Evolutionary conservation across 768 basidiomycete species (phyloP).

Genomic region (Phanerodontia chrysosporium): DNA sequence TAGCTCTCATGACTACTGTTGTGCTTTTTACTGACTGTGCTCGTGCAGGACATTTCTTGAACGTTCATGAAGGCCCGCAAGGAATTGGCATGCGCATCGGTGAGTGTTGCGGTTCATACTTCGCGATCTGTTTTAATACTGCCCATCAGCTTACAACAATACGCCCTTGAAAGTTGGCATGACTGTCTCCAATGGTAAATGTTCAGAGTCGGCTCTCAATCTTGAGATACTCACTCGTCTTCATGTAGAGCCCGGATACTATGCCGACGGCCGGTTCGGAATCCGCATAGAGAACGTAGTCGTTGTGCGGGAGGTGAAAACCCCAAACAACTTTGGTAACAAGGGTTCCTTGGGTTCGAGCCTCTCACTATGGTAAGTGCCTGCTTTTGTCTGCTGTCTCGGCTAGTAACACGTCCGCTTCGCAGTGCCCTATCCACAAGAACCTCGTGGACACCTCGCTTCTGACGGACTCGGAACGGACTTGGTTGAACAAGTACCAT

Average conservation of each 20-base stretch:
- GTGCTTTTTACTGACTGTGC: not conserved
- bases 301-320: conserved; percentile 66
- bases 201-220: not conserved
- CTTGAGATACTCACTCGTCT: not conserved
- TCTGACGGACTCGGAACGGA: conserved; percentile 61
- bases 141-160: conserved; percentile 54
- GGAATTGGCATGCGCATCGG: conserved; percentile 54
- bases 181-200: conserved; percentile 79
- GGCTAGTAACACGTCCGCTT: not conserved
- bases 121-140: not conserved
- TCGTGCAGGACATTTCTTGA: conserved; percentile 66
- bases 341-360: conserved; percentile 87
- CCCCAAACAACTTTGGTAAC: conserved; percentile 73
- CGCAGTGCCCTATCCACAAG: conserved; percentile 80
- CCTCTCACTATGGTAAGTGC: conserved; percentile 72
- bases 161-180: conserved; percentile 76
- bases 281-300: conserved; percentile 92
- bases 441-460: conserved; percentile 67
- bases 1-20: not conserved
- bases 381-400: not conserved
- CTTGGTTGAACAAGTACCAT: conserved; percentile 87
- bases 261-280: conserved; percentile 85
- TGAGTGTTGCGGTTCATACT: conserved; percentile 15
- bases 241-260: conserved; percentile 81
- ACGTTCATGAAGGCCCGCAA: conserved; percentile 86